Conservation (phyloP, 2,329 filamentous ascomycete species). For the Diaporthe eres region DNA sequence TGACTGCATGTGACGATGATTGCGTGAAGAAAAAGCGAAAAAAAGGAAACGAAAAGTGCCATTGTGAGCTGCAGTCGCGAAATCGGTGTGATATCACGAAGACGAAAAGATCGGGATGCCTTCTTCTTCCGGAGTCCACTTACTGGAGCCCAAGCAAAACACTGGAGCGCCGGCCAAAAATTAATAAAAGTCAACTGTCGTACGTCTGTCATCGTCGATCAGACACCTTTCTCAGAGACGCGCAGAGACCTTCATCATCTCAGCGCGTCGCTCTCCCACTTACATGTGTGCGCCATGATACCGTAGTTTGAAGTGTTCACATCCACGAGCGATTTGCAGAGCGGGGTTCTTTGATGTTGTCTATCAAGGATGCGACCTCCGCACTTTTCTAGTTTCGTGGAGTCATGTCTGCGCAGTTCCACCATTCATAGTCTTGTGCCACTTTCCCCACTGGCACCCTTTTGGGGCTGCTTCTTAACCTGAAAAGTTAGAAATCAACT, state of each 20-base stretch:
- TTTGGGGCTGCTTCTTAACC: not conserved
- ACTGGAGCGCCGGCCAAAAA: conserved; percentile 30
- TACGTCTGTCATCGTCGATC: not conserved
- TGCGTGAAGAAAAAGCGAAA: conserved; percentile 1
- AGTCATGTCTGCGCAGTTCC: not conserved
- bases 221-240: not conserved
- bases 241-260: not conserved
- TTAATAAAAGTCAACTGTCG: conserved; percentile 16
- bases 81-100: conserved; percentile 16
- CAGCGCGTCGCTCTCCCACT: not conserved
- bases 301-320: not conserved
- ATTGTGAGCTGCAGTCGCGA: conserved; percentile 24
- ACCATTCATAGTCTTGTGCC: conserved; percentile 15
- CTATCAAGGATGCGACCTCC: not conserved
- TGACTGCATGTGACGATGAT: conserved; percentile 18
- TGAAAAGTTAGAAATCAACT: not conserved
- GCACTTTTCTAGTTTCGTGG: conserved; percentile 11
- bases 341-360: conserved; percentile 1
- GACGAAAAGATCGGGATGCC: conserved; percentile 19
- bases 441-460: conserved; percentile 7
- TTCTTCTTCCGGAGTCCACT: conserved; percentile 30
- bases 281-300: not conserved
- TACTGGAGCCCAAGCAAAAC: conserved; percentile 28
- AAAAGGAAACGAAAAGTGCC: conserved; percentile 13
- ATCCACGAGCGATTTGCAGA: not conserved